Evolutionary conservation across 768 basidiomycete genomes (phyloP), one percentile per base, ranked within the genome.

Genomic region (Coprinopsis sp.): DNA sequence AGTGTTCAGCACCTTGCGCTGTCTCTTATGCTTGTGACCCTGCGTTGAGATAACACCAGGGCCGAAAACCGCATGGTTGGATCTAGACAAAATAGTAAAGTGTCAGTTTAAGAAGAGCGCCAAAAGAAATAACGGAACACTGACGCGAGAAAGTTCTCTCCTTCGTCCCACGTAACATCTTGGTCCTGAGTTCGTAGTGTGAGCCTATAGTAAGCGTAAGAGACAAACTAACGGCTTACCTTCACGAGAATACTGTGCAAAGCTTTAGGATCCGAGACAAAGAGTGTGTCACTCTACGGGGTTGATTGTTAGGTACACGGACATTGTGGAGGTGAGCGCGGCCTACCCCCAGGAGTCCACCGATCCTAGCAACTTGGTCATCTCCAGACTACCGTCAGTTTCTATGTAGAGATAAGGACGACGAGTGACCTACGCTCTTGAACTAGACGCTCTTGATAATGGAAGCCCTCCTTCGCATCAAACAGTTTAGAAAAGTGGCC

Each of bases 241-340:
- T 44, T 44, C 22, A 44, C 31, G 4, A 43, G 10, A 12, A 44
- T 44, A 14, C 25, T 21, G 21, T 44, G 19, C 11, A 44, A 33
- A 3, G 43, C 43, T 21, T 44, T 44, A 5, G 43, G 43, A n/a
- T 44, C 43, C 21, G 33, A 34, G 21, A 44, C 43, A 34, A 19
- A 44, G 18, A 44, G 28, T n/a, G n/a, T n/a, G n/a, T n/a, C n/a
- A n/a, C n/a, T n/a, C n/a, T n/a, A n/a, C n/a, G n/a, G n/a, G n/a
- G n/a, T n/a, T n/a, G n/a, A n/a, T n/a, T n/a, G n/a, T n/a, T n/a
- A n/a, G n/a, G n/a, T n/a, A n/a, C n/a, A n/a, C n/a, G n/a, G n/a
- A n/a, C n/a, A n/a, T n/a, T n/a, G n/a, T n/a, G n/a, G n/a, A n/a
- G n/a, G n/a, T n/a, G n/a, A n/a, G n/a, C n/a, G n/a, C n/a, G n/a